These are phyloP conservation scores for Blastobotrys parvus DNA, from an alignment of 805 yeast species.

Conservation along the genomic window DNA sequence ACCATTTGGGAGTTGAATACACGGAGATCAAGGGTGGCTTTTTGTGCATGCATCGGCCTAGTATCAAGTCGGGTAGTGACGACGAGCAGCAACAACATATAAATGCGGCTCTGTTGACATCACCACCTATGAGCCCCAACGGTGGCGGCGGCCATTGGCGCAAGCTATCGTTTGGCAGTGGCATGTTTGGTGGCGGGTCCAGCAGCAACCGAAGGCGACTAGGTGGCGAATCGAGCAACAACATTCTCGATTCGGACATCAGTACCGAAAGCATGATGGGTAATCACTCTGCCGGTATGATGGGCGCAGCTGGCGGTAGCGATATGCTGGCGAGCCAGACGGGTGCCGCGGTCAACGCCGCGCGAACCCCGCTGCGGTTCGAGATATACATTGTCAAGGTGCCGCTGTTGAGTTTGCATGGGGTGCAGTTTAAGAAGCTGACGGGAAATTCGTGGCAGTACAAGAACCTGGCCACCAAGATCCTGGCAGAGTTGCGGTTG, in stretches of 20 bases:
- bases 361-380: constrained; percentile 64
- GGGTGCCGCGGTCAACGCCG: constrained; percentile 4
- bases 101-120: constrained; percentile 4
- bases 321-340: constrained; percentile 25
- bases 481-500: constrained; percentile 62
- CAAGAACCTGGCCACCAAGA: constrained; percentile 81
- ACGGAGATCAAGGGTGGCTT: constrained; percentile 93
- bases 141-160: constrained; percentile 21
- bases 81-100: constrained; percentile 6
- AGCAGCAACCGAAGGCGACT: constrained; percentile 13
- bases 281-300: background rate
- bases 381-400: constrained; percentile 90
- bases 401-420: constrained; percentile 81
- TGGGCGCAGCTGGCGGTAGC: constrained; percentile 21
- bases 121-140: constrained; percentile 14
- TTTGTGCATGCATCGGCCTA: constrained; percentile 54
- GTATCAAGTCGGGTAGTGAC: constrained; percentile 30
- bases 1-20: constrained; percentile 67
- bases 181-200: constrained; percentile 17
- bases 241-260: constrained; percentile 21
- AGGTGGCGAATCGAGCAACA: constrained; percentile 8
- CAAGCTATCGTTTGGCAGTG: constrained; percentile 24
- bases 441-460: constrained; percentile 94
- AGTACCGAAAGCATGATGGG: constrained; percentile 25
- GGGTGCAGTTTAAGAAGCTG: constrained; percentile 89